phyloP scores from a whole-genome alignment of 129 eudicot genomes.

The Tanacetum coccineum region DNA sequence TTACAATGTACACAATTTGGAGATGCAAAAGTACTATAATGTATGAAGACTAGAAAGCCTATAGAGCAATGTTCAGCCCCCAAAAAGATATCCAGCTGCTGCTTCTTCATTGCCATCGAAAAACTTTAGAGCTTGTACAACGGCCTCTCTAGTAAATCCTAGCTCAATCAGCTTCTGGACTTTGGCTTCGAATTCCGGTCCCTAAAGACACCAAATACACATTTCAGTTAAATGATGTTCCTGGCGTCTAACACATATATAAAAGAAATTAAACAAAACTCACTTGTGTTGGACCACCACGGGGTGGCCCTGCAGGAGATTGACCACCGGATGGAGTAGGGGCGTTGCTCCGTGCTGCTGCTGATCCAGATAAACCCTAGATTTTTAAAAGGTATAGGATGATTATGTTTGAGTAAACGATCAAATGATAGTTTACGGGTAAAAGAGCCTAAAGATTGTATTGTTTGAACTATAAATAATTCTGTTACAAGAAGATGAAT shows the following conservation, averaged over 20 bases:
- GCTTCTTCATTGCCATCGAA: conserved; percentile 89
- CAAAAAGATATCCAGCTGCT: conserved; percentile 94
- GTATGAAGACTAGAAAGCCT: not conserved
- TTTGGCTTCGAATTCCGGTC: conserved; percentile 87
- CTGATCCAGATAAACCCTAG: conserved; percentile 62
- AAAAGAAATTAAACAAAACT: not conserved
- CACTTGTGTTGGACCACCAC: conserved; percentile 40
- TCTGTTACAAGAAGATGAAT: too few relatives aligned
- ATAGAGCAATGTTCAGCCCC: conserved; percentile 37
- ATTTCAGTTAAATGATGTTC: not conserved
- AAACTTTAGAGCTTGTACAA: conserved; percentile 74
- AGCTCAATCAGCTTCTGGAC: conserved; percentile 79
- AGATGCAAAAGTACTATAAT: not conserved
- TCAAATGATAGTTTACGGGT: too few relatives aligned
- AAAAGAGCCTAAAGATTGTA: too few relatives aligned
- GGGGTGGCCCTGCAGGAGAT: conserved; percentile 50
- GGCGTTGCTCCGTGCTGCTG: not conserved
- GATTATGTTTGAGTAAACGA: not conserved
- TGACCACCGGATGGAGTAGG: conserved; percentile 44
- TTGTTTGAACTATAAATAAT: too few relatives aligned
- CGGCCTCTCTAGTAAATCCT: conserved; percentile 82
- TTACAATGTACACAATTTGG: conserved; percentile 30
- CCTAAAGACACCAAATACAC: conserved; percentile 38
- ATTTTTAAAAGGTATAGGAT: conserved; percentile 6
- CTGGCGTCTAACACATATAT: too few relatives aligned